Base-by-base conservation (phyloP, 176 grass and related monocot species). In the Pontederia crassipes region DNA sequence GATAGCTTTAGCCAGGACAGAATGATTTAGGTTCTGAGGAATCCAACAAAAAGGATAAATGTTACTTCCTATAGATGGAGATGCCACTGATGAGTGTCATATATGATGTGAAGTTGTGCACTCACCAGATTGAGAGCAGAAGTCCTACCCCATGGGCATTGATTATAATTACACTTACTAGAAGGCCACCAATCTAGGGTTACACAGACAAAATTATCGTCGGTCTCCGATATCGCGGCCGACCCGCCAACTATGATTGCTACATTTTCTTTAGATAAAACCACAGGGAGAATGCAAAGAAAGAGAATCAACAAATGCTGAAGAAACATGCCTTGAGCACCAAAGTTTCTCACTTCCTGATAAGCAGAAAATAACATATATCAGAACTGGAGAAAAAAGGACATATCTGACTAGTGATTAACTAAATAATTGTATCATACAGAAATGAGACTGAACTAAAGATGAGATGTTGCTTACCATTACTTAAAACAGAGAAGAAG, bases 181-280 rank as follows among this genome's bases (percentile, higher is more conserved):
- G 81, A 84, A 69, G 93, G 93, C 93, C 93, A 98, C 93, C 93
- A 98, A 89, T 98, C 93, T 51, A 98, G 66, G 64, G 93, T 98
- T 17, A 81, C 84, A 2, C 93, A 98, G 64, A 98, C 74, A 46
- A 88, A 98, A 68, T 75, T 72, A 17, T 83, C 76, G 28, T 83
- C 85, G 17, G 79, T 92, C 5, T 86, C 80, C 46, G 84, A 84
- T 18, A 88, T 75, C 11, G 73, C 75, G 62, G 72, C 55, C 14
- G 93, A 83, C 9, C 93, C 93, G 55, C 68, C 81, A 48, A 98
- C 53, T 67, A 98, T 81, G 50, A 88, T 59, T 0, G 79, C 81
- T 64, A 81, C 84, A 78, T 98, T 84, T 0, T 92, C 93, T 50
- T 83, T 67, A 0, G 84, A 83, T 56, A 49, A 68, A 71, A 80